These are phyloP conservation scores for Stephania yunnanensis DNA, from an alignment of 164 flowering plant species.

Conservation along the genomic window DNA sequence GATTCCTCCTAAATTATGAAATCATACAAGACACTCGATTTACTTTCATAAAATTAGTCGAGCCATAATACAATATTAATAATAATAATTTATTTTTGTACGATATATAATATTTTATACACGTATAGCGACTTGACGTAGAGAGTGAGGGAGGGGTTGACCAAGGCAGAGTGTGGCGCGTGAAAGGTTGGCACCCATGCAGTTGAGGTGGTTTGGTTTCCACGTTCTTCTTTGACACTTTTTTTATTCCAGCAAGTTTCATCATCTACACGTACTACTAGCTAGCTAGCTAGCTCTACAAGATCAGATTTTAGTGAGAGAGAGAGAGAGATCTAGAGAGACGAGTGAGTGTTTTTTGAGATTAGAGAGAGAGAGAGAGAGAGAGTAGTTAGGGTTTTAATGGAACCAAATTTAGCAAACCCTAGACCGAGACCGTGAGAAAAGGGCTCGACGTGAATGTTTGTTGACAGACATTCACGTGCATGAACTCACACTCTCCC, in stretches of 20 bases:
- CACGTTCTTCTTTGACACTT: conserved; percentile 49
- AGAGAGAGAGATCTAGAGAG: not conserved
- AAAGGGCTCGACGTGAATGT: conserved; percentile 43
- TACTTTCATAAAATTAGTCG: too few species aligned
- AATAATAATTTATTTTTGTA: too few species aligned
- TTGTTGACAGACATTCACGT: conserved; percentile 36
- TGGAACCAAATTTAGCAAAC: not conserved
- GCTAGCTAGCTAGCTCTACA: not conserved
- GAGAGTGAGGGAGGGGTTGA: conserved; percentile 11
- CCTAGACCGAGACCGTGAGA: conserved; percentile 23
- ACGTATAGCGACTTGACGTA: not conserved
- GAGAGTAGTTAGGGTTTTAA: conserved; percentile 1
- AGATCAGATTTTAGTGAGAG: not conserved
- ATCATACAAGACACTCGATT: too few species aligned
- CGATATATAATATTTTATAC: too few species aligned
- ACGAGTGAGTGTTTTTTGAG: not conserved
- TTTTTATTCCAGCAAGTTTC: too few species aligned
- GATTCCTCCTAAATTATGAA: too few species aligned
- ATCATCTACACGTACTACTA: not conserved
- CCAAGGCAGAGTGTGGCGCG: conserved; percentile 17
- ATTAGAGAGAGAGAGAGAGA: conserved; percentile 8
- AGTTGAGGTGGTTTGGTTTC: conserved; percentile 24
- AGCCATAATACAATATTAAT: too few species aligned
- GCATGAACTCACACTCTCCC: not conserved
- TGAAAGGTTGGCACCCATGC: conserved; percentile 47